Percentiles rank a stretch among this genome's conserved stretches.
Conservation (phyloP, 768 basidiomycete genomes). For the Pisolithus sp. region DNA sequence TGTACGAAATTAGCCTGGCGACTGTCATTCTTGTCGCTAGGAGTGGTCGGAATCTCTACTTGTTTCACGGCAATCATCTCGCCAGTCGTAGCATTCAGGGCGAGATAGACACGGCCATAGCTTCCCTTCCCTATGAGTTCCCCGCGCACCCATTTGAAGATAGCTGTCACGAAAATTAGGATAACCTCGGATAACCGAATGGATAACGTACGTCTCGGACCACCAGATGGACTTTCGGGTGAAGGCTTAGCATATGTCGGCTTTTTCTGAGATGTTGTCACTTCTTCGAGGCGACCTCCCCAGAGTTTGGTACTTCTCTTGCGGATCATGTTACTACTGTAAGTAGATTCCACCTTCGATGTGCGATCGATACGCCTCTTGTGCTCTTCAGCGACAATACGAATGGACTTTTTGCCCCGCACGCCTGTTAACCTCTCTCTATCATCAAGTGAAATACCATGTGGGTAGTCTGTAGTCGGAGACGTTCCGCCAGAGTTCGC, state of each 20-base stretch:
- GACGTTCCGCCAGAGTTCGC: slow-evolving; percentile 74
- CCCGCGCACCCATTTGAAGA: slow-evolving; percentile 98
- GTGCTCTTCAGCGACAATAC: slow-evolving; percentile 85
- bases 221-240: slow-evolving; percentile 58
- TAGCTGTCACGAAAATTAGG: slow-evolving; percentile 42
- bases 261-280: slow-evolving; percentile 68
- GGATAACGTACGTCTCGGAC: slow-evolving; percentile 56
- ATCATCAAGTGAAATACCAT: slow-evolving; percentile 31
- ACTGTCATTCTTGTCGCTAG: slow-evolving; percentile 84
- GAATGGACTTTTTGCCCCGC: slow-evolving; percentile 83
- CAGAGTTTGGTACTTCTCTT: slow-evolving; percentile 93
- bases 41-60: slow-evolving; percentile 89
- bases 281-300: slow-evolving; percentile 91
- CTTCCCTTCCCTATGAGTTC: slow-evolving; percentile 97
- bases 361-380: slow-evolving; percentile 70
- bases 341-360: slow-evolving; percentile 50
- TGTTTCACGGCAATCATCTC: slow-evolving; percentile 99
- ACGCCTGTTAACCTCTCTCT: slow-evolving; percentile 38
- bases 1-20: slow-evolving; percentile 83
- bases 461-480: slow-evolving; percentile 55
- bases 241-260: slow-evolving; percentile 34
- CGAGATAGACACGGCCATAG: slow-evolving; percentile 94
- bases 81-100: slow-evolving; percentile 90
- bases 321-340: slow-evolving; percentile 50
- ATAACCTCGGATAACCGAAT: slow-evolving; percentile 6